Percentiles rank a stretch among this genome's conserved stretches.
phyloP scores from a whole-genome alignment of 768 basidiomycete species.

The Lactarius hengduanensis region DNA sequence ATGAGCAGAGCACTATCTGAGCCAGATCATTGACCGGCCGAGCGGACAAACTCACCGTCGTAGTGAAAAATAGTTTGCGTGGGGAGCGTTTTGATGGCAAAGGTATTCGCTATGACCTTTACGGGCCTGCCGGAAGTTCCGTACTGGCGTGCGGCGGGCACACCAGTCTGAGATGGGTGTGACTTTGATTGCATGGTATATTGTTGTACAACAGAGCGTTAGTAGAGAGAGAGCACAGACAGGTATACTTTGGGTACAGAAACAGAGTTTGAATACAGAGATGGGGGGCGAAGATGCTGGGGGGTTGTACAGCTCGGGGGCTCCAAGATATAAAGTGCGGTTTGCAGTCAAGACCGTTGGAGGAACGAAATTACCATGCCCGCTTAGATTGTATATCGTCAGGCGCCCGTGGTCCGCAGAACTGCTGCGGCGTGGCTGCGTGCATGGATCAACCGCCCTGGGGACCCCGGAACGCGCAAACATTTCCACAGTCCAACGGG shows the following conservation, averaged over 20 bases:
- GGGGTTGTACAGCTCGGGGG: not conserved
- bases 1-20: not conserved
- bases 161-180: not conserved
- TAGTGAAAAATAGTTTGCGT: constrained; percentile 22
- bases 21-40: not conserved
- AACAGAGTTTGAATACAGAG: not conserved
- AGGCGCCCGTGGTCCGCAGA: constrained; percentile 1
- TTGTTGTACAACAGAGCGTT: not conserved
- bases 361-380: not conserved
- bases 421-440: constrained; percentile 2
- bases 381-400: not conserved
- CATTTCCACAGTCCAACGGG: not conserved
- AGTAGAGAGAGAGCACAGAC: not conserved
- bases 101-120: constrained; percentile 21
- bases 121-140: constrained; percentile 18
- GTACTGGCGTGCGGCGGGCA: constrained; percentile 14
- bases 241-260: constrained; percentile 5
- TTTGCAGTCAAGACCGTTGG: not conserved
- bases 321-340: not conserved
- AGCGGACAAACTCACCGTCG: constrained; percentile 15
- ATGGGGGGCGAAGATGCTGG: not conserved
- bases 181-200: constrained; percentile 18
- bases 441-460: not conserved
- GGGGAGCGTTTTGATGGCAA: constrained; percentile 21
- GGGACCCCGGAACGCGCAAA: not conserved